phyloP scores from a whole-genome alignment of 2,329 filamentous ascomycete genomes.

The Cadophora sp. region DNA sequence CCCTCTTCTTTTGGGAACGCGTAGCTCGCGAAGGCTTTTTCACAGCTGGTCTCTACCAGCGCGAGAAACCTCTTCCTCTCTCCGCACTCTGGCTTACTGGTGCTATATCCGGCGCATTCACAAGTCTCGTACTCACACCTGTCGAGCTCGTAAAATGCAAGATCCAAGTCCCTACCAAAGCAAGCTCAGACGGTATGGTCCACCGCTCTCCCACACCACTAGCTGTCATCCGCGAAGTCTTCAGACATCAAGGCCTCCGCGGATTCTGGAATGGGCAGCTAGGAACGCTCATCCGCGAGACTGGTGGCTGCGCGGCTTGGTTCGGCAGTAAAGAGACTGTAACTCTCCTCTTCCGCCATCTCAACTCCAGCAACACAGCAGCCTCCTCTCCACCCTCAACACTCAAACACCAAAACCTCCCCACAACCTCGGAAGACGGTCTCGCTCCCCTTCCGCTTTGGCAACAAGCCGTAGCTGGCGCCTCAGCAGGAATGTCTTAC shows the following conservation, averaged over 20 bases:
- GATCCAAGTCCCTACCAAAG: conserved; percentile 76
- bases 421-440: conserved; percentile 29
- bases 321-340: conserved; percentile 90
- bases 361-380: conserved; percentile 50
- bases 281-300: conserved; percentile 92
- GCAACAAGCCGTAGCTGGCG: conserved; percentile 88
- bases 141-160: conserved; percentile 99
- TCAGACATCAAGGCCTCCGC: conserved; percentile 78
- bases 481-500: conserved; percentile 88
- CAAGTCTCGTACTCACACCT: conserved; percentile 89
- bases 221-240: conserved; percentile 78
- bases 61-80: conserved; percentile 72
- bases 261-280: conserved; percentile 97
- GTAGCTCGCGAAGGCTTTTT: conserved; percentile 72
- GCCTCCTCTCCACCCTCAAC: conserved; percentile 4
- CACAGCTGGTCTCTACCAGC: conserved; percentile 54
- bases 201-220: conserved; percentile 66
- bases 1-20: conserved; percentile 90
- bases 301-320: conserved; percentile 92
- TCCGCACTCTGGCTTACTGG: conserved; percentile 79
- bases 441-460: conserved; percentile 72
- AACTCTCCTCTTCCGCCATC: conserved; percentile 52
- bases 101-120: conserved; percentile 85
- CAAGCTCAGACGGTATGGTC: conserved; percentile 48
- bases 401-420: conserved; percentile 22